Evolutionary conservation across 306 rosid species (phyloP).

Genomic region (Macrotyloma uniflorum): DNA sequence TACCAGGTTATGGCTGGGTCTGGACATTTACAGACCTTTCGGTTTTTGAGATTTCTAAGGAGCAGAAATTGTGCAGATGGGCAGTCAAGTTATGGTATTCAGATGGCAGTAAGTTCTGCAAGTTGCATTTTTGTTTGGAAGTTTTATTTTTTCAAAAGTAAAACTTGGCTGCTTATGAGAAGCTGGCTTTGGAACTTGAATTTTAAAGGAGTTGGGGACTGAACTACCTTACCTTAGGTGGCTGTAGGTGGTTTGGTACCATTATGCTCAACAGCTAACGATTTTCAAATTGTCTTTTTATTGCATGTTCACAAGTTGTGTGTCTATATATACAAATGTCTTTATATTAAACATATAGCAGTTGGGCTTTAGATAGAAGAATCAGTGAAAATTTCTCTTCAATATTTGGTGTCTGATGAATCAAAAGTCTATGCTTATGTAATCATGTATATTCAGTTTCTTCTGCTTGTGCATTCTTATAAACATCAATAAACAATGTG

Average conservation of each 20-base stretch:
- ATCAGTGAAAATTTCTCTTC: not conserved
- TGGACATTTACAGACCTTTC: slow-evolving; percentile 91
- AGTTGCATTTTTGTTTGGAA: not conserved
- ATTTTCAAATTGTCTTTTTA: not conserved
- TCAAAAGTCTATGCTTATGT: not conserved
- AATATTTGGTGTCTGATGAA: not conserved
- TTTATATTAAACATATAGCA: not conserved
- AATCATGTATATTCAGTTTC: slow-evolving; percentile 4
- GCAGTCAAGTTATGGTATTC: slow-evolving; percentile 88
- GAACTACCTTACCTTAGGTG: not conserved
- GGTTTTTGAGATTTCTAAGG: slow-evolving; percentile 81
- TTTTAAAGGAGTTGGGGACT: not conserved
- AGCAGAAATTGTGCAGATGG: slow-evolving; percentile 91
- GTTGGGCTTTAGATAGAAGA: not conserved
- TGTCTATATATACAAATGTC: not conserved
- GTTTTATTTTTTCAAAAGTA: not conserved
- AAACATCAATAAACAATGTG: too few species aligned
- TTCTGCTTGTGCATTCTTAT: slow-evolving; percentile 15
- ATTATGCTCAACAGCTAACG: not conserved
- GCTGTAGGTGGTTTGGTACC: not conserved
- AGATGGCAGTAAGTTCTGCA: slow-evolving; percentile 89
- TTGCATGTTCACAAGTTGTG: not conserved
- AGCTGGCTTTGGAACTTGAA: slow-evolving; percentile 14
- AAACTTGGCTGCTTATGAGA: slow-evolving; percentile 9
- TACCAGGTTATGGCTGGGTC: slow-evolving; percentile 98